Base-by-base conservation (phyloP, 2,329 filamentous ascomycete genomes). In the Alternaria sp. region DNA sequence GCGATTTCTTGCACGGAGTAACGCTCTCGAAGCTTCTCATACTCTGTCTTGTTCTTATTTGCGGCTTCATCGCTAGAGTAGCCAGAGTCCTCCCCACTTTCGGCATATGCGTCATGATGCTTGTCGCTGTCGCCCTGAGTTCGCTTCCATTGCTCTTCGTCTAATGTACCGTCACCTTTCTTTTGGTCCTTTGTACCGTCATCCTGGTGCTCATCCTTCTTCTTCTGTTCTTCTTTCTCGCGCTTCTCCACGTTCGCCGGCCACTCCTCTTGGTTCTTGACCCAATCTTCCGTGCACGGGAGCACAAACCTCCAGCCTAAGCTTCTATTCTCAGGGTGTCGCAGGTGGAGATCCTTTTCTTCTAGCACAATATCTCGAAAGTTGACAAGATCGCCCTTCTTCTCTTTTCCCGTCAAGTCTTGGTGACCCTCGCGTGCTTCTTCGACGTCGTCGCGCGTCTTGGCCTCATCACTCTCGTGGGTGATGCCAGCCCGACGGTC, bases 321-420 rank as follows among this genome's bases (percentile, higher is more conserved):
- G 62, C 84, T 81, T 54, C 80, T 79, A 32, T 81, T 78, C 18
- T 81, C 77, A 0, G 82, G 82, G 44, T 80, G 72, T 1, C 75
- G 62, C 4, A 85, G 65, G 66, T 83, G 80, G 42, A 83, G 79
- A 59, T 85, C 79, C 70, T 82, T 53, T 46, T 72, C 24, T 1
- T 53, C 46, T 36, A 56, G 34, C 12, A 65, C 47, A 18, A 80
- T 51, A 54, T 81, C 76, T 3, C 76, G 69, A 30, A 81, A 82
- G 47, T 78, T 81, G 60, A 81, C 52, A 8, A 82, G 64, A 1
- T 77, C 68, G 0, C 77, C 78, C 5, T 62, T 63, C 16, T 73
- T 66, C 6, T 58, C 16, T 64, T 48, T 65, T 70, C 28, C 66
- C 32, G 60, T 54, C 9, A 81, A 63, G 39, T 71, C 63, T 26